Conservation (phyloP, 805 yeast genomes). For the Yamadazyma laniorum region DNA sequence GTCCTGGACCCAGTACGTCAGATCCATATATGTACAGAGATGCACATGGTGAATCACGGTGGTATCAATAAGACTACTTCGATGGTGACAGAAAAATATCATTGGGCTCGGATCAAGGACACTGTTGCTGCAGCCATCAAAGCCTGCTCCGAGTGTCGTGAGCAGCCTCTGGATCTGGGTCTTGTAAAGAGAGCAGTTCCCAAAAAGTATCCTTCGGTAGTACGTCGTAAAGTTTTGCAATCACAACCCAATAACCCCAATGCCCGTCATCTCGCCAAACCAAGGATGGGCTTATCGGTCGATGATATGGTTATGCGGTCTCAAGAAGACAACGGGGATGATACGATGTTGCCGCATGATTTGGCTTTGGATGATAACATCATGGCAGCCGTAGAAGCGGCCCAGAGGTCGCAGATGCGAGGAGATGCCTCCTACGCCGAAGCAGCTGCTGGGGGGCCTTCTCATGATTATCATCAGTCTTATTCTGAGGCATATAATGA, state of each 20-base stretch:
- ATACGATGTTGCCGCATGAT: slow-evolving; percentile 38
- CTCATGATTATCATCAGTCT: slow-evolving; percentile 1
- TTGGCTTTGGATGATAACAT: slow-evolving; percentile 46
- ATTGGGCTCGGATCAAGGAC: slow-evolving; percentile 88
- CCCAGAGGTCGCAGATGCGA: slow-evolving; percentile 38
- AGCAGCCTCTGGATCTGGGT: slow-evolving; percentile 22
- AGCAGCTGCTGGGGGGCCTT: slow-evolving; percentile 33
- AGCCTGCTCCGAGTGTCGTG: slow-evolving; percentile 73
- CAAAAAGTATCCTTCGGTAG: slow-evolving; percentile 18
- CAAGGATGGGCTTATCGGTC: slow-evolving; percentile 20
- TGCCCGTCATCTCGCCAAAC: slow-evolving; percentile 21
- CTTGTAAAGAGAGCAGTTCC: slow-evolving; percentile 14
- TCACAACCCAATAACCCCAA: slow-evolving; percentile 21
- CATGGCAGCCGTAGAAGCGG: slow-evolving; percentile 61
- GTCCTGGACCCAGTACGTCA: slow-evolving; percentile 74
- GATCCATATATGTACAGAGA: slow-evolving; percentile 65
- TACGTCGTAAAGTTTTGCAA: slow-evolving; percentile 18
- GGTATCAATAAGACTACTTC: slow-evolving; percentile 90
- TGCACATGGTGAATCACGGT: slow-evolving; percentile 69
- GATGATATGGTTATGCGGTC: slow-evolving; percentile 33
- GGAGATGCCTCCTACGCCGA: slow-evolving; percentile 28
- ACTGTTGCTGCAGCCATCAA: slow-evolving; percentile 79
- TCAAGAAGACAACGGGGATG: slow-evolving; percentile 23
- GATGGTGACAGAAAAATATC: slow-evolving; percentile 72
- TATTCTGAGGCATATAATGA: slow-evolving; percentile 7